Base-by-base conservation (phyloP, 805 yeast genomes). In the Isabelozyma rhagii region DNA sequence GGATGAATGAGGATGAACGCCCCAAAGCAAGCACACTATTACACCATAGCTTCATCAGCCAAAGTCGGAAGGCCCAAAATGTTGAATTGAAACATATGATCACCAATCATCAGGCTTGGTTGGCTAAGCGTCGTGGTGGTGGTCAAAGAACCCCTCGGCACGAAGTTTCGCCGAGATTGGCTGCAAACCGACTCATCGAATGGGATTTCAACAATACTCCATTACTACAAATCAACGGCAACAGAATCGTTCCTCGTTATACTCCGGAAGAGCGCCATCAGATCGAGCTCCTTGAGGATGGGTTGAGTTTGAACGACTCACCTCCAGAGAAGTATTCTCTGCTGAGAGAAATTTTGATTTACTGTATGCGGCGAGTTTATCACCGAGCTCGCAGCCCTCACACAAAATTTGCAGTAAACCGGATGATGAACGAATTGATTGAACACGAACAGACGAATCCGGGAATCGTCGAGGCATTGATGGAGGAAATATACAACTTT, bases 381-480 rank as follows among this genome's bases (percentile, higher is more conserved):
- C 66, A 60, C 25, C 71, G 89, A 38, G 83, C 87, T 3, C 69
- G 70, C 27, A 69, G 76, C 10, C 67, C 64, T 7, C 75, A 66
- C 21, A 81, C 89, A 0, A 76, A 71, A 44, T 50, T 54, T 2
- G 66, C 75, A 5, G 86, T 85, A 27, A 60, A 70, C 39, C 53
- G 63, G 3, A 61, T 87, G 45, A 68, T 71, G 38, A 58, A 66
- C 5, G 65, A 64, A 9, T 65, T 87, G 39, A 60, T 66, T 2
- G 62, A 60, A 3, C 74, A 77, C 31, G 91, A 87, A 56, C 50
- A 57, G 18, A 61, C 65, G 17, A 81, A 80, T 49, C 85, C 87
- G 1, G 94, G 94, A 0, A 71, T 87, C 42, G 68, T 82, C 44
- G 84, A 80, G 49, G 89, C 89, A 0, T 72, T 87, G 8, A 68